phyloP scores from a whole-genome alignment of 2,329 filamentous ascomycete species.

The Beauveria medogensis region DNA sequence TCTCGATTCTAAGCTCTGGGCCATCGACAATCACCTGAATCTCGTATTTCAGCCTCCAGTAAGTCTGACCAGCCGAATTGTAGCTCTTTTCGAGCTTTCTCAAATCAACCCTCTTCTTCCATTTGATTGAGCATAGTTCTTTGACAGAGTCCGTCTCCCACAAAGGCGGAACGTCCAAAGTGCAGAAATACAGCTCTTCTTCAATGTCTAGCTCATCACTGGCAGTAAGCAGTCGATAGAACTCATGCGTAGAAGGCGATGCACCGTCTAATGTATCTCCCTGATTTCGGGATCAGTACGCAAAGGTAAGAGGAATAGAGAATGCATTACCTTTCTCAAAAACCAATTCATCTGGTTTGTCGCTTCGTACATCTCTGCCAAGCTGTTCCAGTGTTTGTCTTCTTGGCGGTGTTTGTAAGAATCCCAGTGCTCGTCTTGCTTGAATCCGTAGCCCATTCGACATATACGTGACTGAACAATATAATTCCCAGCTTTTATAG shows the following conservation, averaged over 20 bases:
- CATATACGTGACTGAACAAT: neutral
- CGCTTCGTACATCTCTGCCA: constrained; percentile 2
- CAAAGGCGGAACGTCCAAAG: neutral
- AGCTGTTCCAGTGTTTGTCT: no score
- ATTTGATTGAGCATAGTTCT: constrained; percentile 16
- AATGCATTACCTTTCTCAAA: constrained; percentile 12
- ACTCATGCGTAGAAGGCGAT: neutral
- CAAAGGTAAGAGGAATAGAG: no score
- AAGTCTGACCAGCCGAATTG: constrained; percentile 10
- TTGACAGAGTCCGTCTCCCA: fast-evolving
- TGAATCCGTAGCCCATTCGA: neutral
- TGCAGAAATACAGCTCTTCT: constrained; percentile 9
- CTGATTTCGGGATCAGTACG: neutral
- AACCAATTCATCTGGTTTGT: constrained; percentile 23
- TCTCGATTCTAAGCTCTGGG: constrained; percentile 16
- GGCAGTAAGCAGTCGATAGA: neutral
- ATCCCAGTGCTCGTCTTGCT: no score
- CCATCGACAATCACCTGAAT: constrained; percentile 18
- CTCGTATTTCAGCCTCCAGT: neutral
- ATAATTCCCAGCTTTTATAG: neutral
- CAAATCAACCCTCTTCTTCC: constrained; percentile 10
- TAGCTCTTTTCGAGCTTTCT: constrained; percentile 11
- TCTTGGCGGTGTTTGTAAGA: no score
- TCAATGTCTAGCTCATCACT: neutral
- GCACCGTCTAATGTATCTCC: constrained; percentile 11